Evolutionary conservation across 2,329 filamentous ascomycete genomes (phyloP), one percentile per base, ranked within the genome.

Genomic region (Hypomyces perniciosus): DNA sequence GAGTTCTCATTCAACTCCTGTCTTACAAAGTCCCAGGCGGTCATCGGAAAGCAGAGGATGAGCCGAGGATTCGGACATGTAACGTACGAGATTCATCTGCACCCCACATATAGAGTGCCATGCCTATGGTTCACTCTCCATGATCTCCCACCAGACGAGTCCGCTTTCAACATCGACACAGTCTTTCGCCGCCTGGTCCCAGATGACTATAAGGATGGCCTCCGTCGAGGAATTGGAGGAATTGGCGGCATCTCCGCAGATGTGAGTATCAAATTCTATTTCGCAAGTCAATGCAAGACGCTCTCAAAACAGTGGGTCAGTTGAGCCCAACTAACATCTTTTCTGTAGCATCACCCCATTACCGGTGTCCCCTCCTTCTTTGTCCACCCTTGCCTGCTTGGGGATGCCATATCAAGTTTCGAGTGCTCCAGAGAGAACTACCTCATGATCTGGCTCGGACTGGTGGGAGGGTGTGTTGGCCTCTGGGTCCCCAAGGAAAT

Each of bases 361-460:
- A 88, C 84, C 52, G 86, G 86, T 48, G 69, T 84, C 52, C 89
- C 90, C 38, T 81, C 83, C 45, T 96, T 92, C 69, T 96, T 96
- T 69, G 79, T 97, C 60, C 93, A 99, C 71, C 92, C 93, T 27
- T 97, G 93, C 70, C 82, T 88, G 65, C 88, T 93, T 7, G 87
- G 86, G 50, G 86, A 92, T 57, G 87, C 88, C 47, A 87, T 97
- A 79, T 74, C 75, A 59, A 74, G 72, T 46, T 83, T 90, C 61
- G 71, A 79, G 59, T 83, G 80, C 60, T 68, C 75, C 64, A 73
- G 76, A 65, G 69, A 84, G 61, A 76, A 84, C 60, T 97, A 97
- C 72, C 76, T 97, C 62, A 80, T 90, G 70, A 72, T 90, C 50
- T 97, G 92, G 91, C 76, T 96, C 55, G 91, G 91, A n/a, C 72